These are phyloP conservation scores for Musa schizocarpa DNA, from an alignment of 176 grass and related monocot genomes.

Conservation along the genomic window DNA sequence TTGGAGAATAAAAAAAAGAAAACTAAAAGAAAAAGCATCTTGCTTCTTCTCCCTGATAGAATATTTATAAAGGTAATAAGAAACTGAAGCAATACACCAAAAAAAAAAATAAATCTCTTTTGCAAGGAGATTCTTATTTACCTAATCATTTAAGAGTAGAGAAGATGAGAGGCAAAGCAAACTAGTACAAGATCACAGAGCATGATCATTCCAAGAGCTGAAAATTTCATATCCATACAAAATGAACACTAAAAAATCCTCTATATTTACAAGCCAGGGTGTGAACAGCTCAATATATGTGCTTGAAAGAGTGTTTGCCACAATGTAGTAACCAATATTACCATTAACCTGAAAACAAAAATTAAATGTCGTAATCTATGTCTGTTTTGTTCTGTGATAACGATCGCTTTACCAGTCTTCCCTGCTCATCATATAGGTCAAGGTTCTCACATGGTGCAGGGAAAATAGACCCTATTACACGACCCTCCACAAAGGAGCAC, in stretches of 20 bases:
- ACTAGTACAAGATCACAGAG: no score
- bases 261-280: neutral
- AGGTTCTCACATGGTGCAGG: constrained; percentile 21
- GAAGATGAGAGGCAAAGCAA: no score
- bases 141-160: no score
- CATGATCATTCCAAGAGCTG: no score
- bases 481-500: constrained; percentile 11
- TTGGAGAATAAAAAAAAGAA: no score
- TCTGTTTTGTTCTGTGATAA: neutral
- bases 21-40: no score
- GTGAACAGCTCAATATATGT: neutral
- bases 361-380: constrained; percentile 3
- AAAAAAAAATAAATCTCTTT: no score
- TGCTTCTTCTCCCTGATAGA: no score
- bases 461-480: constrained; percentile 11
- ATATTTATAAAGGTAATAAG: no score
- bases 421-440: constrained; percentile 13
- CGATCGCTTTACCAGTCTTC: neutral
- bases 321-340: neutral
- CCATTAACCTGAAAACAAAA: no score
- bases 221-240: neutral
- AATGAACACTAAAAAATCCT: neutral
- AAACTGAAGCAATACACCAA: no score
- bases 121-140: no score
- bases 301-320: neutral